Evolutionary conservation across 2,329 filamentous ascomycete genomes (phyloP).

Genomic region (Penicillium palitans): DNA sequence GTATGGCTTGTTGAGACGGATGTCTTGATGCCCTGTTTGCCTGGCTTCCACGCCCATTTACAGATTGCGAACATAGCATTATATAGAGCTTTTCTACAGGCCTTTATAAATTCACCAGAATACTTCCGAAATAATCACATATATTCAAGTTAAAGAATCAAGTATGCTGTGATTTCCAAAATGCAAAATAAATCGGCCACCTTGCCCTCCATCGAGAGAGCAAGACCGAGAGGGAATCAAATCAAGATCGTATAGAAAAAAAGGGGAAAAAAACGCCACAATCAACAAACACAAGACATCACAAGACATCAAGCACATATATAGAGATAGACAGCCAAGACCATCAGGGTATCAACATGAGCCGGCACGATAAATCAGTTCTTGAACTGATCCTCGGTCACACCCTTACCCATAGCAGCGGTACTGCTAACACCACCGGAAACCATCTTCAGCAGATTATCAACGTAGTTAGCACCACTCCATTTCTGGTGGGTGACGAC

Average conservation of each 20-base stretch:
- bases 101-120: background rate
- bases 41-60: background rate
- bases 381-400: slow-evolving; percentile 97
- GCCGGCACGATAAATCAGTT: slow-evolving; percentile 25
- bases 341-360: slow-evolving; percentile 11
- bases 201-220: background rate
- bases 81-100: background rate
- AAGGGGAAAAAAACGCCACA: slow-evolving; percentile 10
- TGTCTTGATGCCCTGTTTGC: too few relatives aligned
- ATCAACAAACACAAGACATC: slow-evolving; percentile 5
- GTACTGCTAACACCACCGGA: slow-evolving; percentile 88
- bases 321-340: slow-evolving; percentile 2
- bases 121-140: background rate
- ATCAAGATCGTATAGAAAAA: slow-evolving; percentile 11
- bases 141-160: background rate
- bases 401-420: slow-evolving; percentile 94
- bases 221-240: slow-evolving; percentile 18
- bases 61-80: background rate
- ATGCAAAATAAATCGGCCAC: slow-evolving; percentile 12
- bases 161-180: background rate
- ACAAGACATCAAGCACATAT: slow-evolving; percentile 13
- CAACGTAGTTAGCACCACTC: slow-evolving; percentile 91
- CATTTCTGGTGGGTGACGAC: slow-evolving; percentile 99
- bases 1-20: too few relatives aligned
- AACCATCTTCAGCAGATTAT: slow-evolving; percentile 96